Conservation (phyloP, 768 basidiomycete species). For the Gloeostereum incarnatum region DNA sequence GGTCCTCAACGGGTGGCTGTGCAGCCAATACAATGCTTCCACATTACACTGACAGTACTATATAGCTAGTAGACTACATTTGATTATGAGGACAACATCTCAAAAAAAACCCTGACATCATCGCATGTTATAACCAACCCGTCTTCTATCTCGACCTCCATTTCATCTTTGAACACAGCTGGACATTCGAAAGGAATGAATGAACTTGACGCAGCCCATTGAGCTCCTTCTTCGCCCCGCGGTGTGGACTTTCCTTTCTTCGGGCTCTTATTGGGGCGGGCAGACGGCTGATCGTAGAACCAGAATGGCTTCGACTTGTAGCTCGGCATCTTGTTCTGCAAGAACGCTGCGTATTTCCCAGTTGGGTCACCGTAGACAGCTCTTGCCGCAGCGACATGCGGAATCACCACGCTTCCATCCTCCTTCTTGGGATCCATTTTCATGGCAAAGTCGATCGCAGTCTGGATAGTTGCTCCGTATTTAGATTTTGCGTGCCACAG, state of each 20-base stretch:
- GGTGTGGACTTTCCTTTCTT: slow-evolving; percentile 11
- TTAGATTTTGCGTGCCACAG: slow-evolving; percentile 36
- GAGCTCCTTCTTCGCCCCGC: slow-evolving; percentile 1
- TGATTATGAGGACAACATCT: background rate
- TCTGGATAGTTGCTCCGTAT: slow-evolving; percentile 43
- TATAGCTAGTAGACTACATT: background rate
- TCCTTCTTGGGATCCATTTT: slow-evolving; percentile 25
- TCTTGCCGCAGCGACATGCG: slow-evolving; percentile 41
- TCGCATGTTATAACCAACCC: slow-evolving; percentile 35
- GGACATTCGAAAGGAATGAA: slow-evolving; percentile 28
- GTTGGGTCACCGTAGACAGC: slow-evolving; percentile 45
- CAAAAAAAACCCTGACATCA: slow-evolving; percentile 14
- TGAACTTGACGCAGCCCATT: slow-evolving; percentile 4
- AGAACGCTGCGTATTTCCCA: slow-evolving; percentile 36
- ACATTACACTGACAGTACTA: background rate
- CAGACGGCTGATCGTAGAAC: slow-evolving; percentile 37
- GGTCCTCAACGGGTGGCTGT: background rate
- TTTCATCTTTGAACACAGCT: slow-evolving; percentile 19
- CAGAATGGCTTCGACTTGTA: slow-evolving; percentile 32
- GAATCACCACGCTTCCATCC: slow-evolving; percentile 25
- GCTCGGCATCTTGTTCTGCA: slow-evolving; percentile 19
- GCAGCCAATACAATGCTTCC: background rate
- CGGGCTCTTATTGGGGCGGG: slow-evolving; percentile 28
- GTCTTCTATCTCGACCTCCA: slow-evolving; percentile 29
- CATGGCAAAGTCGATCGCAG: slow-evolving; percentile 41